Evolutionary conservation across 2,329 filamentous ascomycete species (phyloP), one percentile per base, ranked within the genome.

Genomic region (Xylaria multiplex): DNA sequence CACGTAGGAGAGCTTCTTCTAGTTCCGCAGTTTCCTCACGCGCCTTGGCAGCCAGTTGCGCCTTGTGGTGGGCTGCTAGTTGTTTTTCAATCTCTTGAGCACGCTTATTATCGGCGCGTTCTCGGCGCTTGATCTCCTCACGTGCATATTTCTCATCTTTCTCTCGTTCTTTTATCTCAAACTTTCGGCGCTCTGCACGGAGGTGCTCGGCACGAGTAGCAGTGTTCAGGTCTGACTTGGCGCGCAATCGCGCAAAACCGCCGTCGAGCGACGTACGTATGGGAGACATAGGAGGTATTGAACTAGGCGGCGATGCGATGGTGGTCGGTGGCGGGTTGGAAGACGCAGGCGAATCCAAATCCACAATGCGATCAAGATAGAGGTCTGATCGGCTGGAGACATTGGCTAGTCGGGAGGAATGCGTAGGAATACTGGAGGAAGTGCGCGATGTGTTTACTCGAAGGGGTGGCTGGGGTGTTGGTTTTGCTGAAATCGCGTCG

Each of bases 131-230:
- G 64, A 85, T 81, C 79, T 88, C 83, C 70, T 88, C 85, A 13
- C 84, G 84, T 16, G 85, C 86, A 55, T 86, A 86, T 73, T 88
- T 89, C 73, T 89, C 87, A 42, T 89, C 84, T 77, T 90, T 90
- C 59, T 80, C 80, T 16, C 81, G 81, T 75, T 90, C 87, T 74
- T 85, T 87, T 73, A 88, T 85, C 73, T 88, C 83, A 68, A 90
- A 90, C 72, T 86, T 88, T 71, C 86, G 85, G 59, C 88, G 86
- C 3, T 87, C 88, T 72, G 85, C 84, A 50, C 85, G 83, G 40
- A 90, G 85, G 48, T 87, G 85, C 67, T 88, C 86, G 57, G 83
- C 80, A 32, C 85, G 85, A 0, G 81, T 81, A 13, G 79, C 81
- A 6, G 84, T 83, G 72, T 88, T 86, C 16, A 88, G 79, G 69